Conservation (phyloP, 441 rosid species). For the Bocquillonia castaneifolia region DNA sequence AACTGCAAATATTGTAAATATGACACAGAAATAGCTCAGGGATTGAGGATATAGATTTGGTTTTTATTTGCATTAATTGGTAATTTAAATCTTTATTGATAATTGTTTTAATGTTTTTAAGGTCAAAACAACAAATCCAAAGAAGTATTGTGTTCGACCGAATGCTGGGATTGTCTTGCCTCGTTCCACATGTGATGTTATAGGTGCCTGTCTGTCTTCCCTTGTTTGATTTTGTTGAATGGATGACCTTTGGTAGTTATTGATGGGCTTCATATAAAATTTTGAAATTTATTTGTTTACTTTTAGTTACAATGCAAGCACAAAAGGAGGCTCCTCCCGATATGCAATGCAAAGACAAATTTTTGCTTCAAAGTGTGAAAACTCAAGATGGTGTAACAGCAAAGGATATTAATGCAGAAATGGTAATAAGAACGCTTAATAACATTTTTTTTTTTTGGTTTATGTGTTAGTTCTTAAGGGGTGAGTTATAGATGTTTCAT, state of each 20-base stretch:
- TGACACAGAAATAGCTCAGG: background rate
- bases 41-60: conserved; percentile 5
- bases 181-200: conserved; percentile 57
- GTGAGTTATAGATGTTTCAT: conserved; percentile 9
- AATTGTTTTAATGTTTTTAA: conserved; percentile 24
- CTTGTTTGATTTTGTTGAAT: background rate
- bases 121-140: conserved; percentile 83
- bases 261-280: background rate
- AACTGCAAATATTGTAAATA: too few relatives aligned
- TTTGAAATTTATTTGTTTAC: background rate
- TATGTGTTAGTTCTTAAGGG: background rate
- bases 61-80: background rate
- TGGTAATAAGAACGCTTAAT: conserved; percentile 32
- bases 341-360: conserved; percentile 76
- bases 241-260: background rate
- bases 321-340: conserved; percentile 73
- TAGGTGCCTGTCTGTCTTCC: too few relatives aligned
- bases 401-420: conserved; percentile 62
- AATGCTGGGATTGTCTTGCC: conserved; percentile 69
- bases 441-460: background rate
- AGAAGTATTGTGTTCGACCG: conserved; percentile 76
- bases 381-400: conserved; percentile 37
- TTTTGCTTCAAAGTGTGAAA: conserved; percentile 68
- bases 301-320: conserved; percentile 76
- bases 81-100: conserved; percentile 1